Evolutionary conservation across 768 basidiomycete genomes (phyloP).

Genomic region (Boletus rubroflammeus): DNA sequence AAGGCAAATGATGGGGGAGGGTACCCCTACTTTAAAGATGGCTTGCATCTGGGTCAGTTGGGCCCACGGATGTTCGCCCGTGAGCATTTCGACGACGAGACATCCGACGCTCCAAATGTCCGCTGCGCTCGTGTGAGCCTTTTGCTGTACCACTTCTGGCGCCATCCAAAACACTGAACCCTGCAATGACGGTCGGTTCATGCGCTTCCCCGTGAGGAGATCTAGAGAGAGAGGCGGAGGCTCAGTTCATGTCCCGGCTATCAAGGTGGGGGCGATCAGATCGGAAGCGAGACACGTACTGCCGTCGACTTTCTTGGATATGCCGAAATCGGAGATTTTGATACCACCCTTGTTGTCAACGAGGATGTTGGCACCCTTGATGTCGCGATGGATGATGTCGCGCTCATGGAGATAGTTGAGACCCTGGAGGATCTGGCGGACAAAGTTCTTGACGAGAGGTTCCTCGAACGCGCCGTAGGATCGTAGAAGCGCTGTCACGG

Average conservation of each 20-base stretch:
- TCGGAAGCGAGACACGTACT: conserved; percentile 51
- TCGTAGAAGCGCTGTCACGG: conserved; percentile 81
- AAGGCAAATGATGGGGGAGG: neutral
- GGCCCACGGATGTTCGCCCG: conserved; percentile 93
- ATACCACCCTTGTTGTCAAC: conserved; percentile 97
- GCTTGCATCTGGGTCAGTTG: conserved; percentile 99
- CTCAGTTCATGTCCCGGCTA: neutral
- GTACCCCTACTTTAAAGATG: conserved; percentile 77
- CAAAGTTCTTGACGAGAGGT: conserved; percentile 85
- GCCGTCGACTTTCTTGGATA: conserved; percentile 95
- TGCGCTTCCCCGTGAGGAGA: conserved; percentile 57
- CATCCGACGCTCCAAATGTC: conserved; percentile 98
- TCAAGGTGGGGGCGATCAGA: neutral
- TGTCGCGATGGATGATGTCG: conserved; percentile 96
- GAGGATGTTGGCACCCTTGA: conserved; percentile 98
- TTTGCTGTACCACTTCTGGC: conserved; percentile 97
- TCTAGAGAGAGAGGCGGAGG: conserved; percentile 24
- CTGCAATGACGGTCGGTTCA: conserved; percentile 89
- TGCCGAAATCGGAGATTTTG: conserved; percentile 96
- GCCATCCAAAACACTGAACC: conserved; percentile 99
- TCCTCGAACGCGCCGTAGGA: conserved; percentile 97
- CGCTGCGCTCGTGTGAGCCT: conserved; percentile 83
- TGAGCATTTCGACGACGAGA: conserved; percentile 94
- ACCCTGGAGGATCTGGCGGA: conserved; percentile 86
- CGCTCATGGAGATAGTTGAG: conserved; percentile 89